Evolutionary conservation across 345 rosid genomes (phyloP), one percentile per base, ranked within the genome.

Genomic region (Eucalyptus lansdowneana): DNA sequence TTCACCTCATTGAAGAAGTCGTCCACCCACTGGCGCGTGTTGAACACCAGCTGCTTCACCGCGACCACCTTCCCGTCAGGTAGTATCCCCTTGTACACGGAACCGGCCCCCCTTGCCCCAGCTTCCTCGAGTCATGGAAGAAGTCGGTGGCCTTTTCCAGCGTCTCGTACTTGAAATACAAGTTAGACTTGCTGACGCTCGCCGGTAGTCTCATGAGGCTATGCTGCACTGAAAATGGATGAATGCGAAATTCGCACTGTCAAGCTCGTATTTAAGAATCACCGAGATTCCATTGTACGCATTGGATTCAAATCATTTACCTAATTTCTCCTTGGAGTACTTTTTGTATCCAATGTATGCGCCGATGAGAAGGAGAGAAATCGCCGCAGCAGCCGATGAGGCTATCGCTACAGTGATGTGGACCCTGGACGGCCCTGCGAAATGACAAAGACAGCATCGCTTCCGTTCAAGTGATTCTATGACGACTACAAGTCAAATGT

Each of bases 1-100:
- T 96, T 95, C 50, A 96, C 97, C 92, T 97, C 98, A 72, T 96
- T 96, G 89, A 95, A 97, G 95, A 97, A 97, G 54, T 95, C 94
- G 90, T 96, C 98, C 17, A 92, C 98, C 97, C 98, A 95, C 81
- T 95, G 97, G 34, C 93, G 90, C 3, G 95, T 93, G 87, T 91
- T 96, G 87, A 94, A 95, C 90, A 95, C 92, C 87, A 97, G 90
- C 88, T 93, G 95, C 87, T 97, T 97, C 54, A 97, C 98, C 2
- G 96, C 98, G 54, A 97, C 93, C 21, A 86, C 88, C 90, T 93
- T 95, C 27, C 99, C 97, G 92, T 93, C 94, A 4, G 96, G 95
- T 31, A 97, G 97, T 87, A 91, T 90, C 80, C 97, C 99, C 90
- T 93, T 96, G 92, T 92, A 97, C 49, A 97, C 98, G 45, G 97